A percentile compares a stretch with the other conserved stretches of the same genome.
phyloP scores from a whole-genome alignment of 352 stramenopile species.

The Lagenidium giganteum region DNA sequence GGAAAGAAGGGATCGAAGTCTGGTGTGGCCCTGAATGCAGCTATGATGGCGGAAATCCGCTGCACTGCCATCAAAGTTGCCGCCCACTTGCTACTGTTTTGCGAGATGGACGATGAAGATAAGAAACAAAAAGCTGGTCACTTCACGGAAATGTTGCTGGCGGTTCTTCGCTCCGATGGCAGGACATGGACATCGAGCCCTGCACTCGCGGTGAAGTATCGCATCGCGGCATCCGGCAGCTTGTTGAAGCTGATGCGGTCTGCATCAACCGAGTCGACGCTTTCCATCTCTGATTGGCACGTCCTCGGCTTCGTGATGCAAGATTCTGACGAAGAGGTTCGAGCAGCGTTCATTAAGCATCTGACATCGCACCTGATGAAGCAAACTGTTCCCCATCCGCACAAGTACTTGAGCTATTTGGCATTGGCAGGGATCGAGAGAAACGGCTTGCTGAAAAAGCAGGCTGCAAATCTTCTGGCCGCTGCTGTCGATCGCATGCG shows the following conservation, averaged over 20 bases:
- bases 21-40: conserved; percentile 4
- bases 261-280: conserved; percentile 37
- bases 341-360: conserved; percentile 65
- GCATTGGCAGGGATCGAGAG: conserved; percentile 57
- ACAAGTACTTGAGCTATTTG: conserved; percentile 83
- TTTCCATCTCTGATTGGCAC: conserved; percentile 68
- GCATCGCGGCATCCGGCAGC: conserved; percentile 36
- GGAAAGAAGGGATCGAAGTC: conserved; percentile 16
- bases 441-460: conserved; percentile 49
- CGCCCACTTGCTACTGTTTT: conserved; percentile 54
- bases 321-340: conserved; percentile 71
- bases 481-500: conserved; percentile 70
- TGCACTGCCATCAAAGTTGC: conserved; percentile 57
- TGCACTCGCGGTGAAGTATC: conserved; percentile 36
- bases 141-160: conserved; percentile 51
- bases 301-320: conserved; percentile 70
- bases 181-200: conserved; percentile 33
- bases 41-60: conserved; percentile 36
- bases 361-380: conserved; percentile 71
- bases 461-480: conserved; percentile 34
- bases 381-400: conserved; percentile 41
- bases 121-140: conserved; percentile 22
- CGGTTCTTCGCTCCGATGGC: conserved; percentile 54
- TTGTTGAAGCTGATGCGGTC: conserved; percentile 66
- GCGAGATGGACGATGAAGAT: conserved; percentile 11